These are phyloP conservation scores for Skeletonema marinoi DNA, from an alignment of 108 stramenopile genomes.

Conservation along the genomic window DNA sequence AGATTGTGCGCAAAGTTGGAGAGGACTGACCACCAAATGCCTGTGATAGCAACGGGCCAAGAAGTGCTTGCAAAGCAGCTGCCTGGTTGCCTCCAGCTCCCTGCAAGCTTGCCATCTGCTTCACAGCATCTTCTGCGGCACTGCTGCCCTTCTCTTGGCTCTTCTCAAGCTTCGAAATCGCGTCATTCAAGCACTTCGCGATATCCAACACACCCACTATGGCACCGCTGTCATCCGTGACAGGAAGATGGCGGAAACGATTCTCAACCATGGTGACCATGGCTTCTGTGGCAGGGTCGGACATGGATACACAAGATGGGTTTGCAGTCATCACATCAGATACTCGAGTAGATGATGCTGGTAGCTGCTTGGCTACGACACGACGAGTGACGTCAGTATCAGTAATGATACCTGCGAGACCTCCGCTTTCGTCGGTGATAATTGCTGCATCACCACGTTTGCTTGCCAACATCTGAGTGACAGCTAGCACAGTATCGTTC, in stretches of 20 bases:
- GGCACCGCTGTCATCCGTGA: conserved; percentile 77
- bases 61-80: conserved; percentile 65
- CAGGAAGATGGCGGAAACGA: conserved; percentile 92
- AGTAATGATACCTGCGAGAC: conserved; percentile 82
- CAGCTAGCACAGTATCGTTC: conserved; percentile 51
- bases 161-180: conserved; percentile 89
- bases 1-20: conserved; percentile 73
- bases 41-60: conserved; percentile 72
- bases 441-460: conserved; percentile 73
- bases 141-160: conserved; percentile 53
- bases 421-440: conserved; percentile 57
- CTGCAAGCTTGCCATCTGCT: conserved; percentile 56
- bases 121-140: conserved; percentile 68
- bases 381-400: conserved; percentile 83
- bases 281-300: conserved; percentile 87
- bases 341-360: conserved; percentile 58
- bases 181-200: conserved; percentile 95
- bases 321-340: conserved; percentile 84
- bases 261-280: conserved; percentile 93
- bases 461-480: conserved; percentile 65
- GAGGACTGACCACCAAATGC: conserved; percentile 72
- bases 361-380: conserved; percentile 73
- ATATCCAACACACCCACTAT: conserved; percentile 93
- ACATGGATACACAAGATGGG: conserved; percentile 81
- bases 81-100: conserved; percentile 68